Percentiles rank a stretch among this genome's conserved stretches.
These are phyloP conservation scores for Anthracocystis setariae DNA, from an alignment of 1,284 basidiomycete genomes.

Conservation along the genomic window DNA sequence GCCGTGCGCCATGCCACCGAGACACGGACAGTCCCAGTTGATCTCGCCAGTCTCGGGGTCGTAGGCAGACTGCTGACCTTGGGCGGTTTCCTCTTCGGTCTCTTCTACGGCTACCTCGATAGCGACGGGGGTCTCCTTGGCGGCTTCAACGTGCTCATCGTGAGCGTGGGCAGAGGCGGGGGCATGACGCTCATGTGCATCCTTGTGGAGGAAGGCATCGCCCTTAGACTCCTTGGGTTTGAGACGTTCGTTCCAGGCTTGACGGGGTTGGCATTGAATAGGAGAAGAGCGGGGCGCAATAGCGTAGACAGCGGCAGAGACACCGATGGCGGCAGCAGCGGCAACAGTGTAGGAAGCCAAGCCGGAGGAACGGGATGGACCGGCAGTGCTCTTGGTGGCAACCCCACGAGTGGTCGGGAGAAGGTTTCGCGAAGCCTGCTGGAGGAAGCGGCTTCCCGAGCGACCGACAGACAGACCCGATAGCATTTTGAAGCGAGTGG, in stretches of 20 bases:
- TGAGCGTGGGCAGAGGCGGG: slow-evolving; percentile 11
- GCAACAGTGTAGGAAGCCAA: slow-evolving; percentile 16
- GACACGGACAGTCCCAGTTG: slow-evolving; percentile 73
- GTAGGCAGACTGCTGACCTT: slow-evolving; percentile 70
- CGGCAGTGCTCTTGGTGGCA: slow-evolving; percentile 29
- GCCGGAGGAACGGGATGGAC: slow-evolving; percentile 20
- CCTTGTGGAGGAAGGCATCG: slow-evolving; percentile 34
- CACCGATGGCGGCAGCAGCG: slow-evolving; percentile 17
- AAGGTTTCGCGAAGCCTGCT: slow-evolving; percentile 21
- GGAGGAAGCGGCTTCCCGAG: slow-evolving; percentile 25
- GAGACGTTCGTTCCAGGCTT: slow-evolving; percentile 32
- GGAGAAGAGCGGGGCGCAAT: slow-evolving; percentile 17
- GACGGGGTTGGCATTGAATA: slow-evolving; percentile 32
- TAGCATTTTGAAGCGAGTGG: slow-evolving; percentile 13
- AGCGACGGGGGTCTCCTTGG: slow-evolving; percentile 40
- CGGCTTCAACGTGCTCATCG: slow-evolving; percentile 25
- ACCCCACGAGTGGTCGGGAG: slow-evolving; percentile 19
- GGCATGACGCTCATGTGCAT: slow-evolving; percentile 24
- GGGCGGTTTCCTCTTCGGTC: slow-evolving; percentile 25
- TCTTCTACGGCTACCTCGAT: slow-evolving; percentile 53
- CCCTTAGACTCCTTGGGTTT: slow-evolving; percentile 43
- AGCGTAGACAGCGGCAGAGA: slow-evolving; percentile 25
- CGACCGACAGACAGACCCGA: slow-evolving; percentile 16
- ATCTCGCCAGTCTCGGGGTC: slow-evolving; percentile 86
- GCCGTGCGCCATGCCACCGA: slow-evolving; percentile 97